These are phyloP conservation scores for Colletotrichum cereale DNA, from an alignment of 2,329 filamentous ascomycete species.

Conservation along the genomic window DNA sequence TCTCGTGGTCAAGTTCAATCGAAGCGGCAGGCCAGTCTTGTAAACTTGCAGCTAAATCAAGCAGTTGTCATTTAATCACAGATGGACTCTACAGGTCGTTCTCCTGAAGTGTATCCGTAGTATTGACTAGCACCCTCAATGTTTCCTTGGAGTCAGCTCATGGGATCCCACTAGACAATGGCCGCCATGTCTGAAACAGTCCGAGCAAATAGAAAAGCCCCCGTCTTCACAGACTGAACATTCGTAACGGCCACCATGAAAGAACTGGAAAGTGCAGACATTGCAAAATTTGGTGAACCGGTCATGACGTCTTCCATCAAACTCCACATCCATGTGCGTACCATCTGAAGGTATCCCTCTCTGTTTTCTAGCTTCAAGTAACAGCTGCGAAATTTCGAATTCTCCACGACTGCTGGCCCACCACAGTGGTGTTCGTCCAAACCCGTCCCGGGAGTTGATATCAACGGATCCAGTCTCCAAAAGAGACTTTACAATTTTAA, in stretches of 20 bases:
- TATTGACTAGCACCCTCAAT: too few relatives aligned
- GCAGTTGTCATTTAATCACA: too few relatives aligned
- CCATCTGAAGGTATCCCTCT: neutral
- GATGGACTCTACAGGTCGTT: too few relatives aligned
- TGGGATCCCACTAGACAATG: constrained; percentile 4
- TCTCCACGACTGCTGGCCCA: neutral
- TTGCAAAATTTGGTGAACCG: neutral
- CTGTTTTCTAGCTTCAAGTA: neutral
- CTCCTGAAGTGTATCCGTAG: too few relatives aligned
- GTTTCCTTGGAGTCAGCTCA: neutral
- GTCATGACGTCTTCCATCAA: neutral
- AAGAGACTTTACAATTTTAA: neutral
- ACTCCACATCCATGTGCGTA: neutral
- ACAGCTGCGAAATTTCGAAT: neutral
- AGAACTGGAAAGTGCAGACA: neutral
- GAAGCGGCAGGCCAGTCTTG: too few relatives aligned
- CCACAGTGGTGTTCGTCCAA: neutral
- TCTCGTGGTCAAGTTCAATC: too few relatives aligned
- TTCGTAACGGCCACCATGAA: neutral
- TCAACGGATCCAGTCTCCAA: neutral
- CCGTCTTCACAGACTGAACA: neutral
- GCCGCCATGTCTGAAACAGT: constrained; percentile 4
- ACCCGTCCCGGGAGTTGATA: neutral
- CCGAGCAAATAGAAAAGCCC: neutral
- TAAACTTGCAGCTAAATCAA: too few relatives aligned